Evolutionary conservation across 2,329 filamentous ascomycete genomes (phyloP).

Genomic region (Colletotrichum lentis): DNA sequence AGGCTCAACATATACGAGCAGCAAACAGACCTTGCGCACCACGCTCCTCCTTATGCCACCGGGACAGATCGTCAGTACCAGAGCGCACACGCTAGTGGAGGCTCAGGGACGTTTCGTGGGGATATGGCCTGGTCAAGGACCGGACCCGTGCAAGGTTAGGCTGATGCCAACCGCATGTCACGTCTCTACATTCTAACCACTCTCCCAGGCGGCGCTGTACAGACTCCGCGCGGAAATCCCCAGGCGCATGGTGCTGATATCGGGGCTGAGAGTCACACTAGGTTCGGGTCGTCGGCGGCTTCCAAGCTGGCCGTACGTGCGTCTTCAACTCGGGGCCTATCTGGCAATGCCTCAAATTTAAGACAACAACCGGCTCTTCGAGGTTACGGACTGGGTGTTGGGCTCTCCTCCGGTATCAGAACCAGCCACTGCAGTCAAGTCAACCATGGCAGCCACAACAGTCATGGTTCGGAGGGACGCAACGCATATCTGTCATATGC

Average conservation of each 20-base stretch:
- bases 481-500: not conserved
- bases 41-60: not conserved
- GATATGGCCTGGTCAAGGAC: constrained; percentile 30
- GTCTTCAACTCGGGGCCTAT: constrained; percentile 30
- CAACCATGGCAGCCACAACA: not conserved
- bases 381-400: constrained; percentile 21
- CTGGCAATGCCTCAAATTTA: constrained; percentile 8
- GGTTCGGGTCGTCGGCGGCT: constrained; percentile 44
- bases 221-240: constrained; percentile 42
- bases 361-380: constrained; percentile 3
- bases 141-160: constrained; percentile 38
- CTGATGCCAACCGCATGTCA: too few species aligned
- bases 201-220: constrained; percentile 43
- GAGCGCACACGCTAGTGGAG: not conserved
- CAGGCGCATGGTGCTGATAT: constrained; percentile 43
- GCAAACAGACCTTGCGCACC: not conserved
- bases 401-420: constrained; percentile 28
- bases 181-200: not conserved
- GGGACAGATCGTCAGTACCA: not conserved
- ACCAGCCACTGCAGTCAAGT: constrained; percentile 4
- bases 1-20: constrained; percentile 13
- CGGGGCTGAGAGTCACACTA: constrained; percentile 38
- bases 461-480: not conserved
- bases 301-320: constrained; percentile 47
- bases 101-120: not conserved